A percentile compares a stretch with the other conserved stretches of the same genome.
Conservation (phyloP, 148 eudicot genomes). For the Dianthus caryophyllus region DNA sequence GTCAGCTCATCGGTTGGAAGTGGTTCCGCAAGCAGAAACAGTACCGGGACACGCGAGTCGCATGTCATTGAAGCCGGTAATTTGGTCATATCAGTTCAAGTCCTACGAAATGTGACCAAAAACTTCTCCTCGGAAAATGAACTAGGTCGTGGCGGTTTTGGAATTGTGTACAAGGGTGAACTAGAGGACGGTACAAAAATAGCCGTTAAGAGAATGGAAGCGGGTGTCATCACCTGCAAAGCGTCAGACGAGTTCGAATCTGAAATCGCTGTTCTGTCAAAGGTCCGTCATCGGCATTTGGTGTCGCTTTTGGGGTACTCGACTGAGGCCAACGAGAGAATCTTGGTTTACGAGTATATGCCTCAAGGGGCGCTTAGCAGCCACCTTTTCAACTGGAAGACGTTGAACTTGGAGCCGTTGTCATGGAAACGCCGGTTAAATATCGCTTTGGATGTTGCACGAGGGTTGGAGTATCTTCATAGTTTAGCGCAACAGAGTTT, state of each 20-base stretch:
- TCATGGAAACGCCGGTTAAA: slow-evolving; percentile 92
- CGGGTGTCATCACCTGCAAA: slow-evolving; percentile 69
- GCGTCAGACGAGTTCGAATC: slow-evolving; percentile 80
- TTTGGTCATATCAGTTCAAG: slow-evolving; percentile 85
- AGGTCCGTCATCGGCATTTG: slow-evolving; percentile 91
- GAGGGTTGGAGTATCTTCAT: slow-evolving; percentile 96
- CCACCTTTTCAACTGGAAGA: slow-evolving; percentile 95
- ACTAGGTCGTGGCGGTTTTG: slow-evolving; percentile 97
- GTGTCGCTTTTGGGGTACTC: slow-evolving; percentile 91
- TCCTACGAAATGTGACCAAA: slow-evolving; percentile 82
- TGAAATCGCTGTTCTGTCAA: slow-evolving; percentile 90
- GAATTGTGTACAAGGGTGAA: slow-evolving; percentile 95
- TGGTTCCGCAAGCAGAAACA: slow-evolving; percentile 57
- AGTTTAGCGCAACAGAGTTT: slow-evolving; percentile 85
- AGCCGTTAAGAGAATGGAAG: slow-evolving; percentile 96
- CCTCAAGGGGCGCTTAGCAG: slow-evolving; percentile 93
- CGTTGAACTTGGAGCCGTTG: slow-evolving; percentile 64
- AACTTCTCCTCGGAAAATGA: slow-evolving; percentile 83
- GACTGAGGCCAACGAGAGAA: slow-evolving; percentile 60
- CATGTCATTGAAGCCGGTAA: slow-evolving; percentile 89
- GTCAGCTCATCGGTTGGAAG: slow-evolving; percentile 48
- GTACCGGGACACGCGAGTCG: slow-evolving; percentile 44
- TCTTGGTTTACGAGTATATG: slow-evolving; percentile 94
- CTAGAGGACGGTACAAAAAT: slow-evolving; percentile 89
- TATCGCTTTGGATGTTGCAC: slow-evolving; percentile 97